Evolutionary conservation across 768 basidiomycete genomes (phyloP).

Genomic region (Boletus reticulatus): DNA sequence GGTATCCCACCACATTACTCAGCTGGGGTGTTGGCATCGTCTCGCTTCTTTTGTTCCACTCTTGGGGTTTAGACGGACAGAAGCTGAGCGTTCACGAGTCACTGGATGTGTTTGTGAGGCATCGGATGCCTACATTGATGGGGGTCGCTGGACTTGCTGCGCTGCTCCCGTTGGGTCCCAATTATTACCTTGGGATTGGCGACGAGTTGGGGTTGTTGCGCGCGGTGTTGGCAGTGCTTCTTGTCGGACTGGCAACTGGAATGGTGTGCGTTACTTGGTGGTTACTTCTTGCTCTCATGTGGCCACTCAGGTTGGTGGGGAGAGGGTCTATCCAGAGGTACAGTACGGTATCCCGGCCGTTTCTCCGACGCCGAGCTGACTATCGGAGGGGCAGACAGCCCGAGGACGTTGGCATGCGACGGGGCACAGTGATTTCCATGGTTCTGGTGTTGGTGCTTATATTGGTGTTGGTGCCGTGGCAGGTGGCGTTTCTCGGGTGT

Average conservation of each 20-base stretch:
- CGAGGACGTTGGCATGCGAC: conserved; percentile 39
- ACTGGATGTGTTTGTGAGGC: conserved; percentile 41
- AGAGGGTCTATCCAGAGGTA: conserved; percentile 17
- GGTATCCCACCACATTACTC: conserved; percentile 72
- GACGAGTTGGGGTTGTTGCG: conserved; percentile 42
- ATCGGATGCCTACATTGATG: conserved; percentile 42
- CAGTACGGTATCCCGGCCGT: background rate
- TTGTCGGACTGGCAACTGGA: conserved; percentile 61
- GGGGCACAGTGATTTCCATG: conserved; percentile 58
- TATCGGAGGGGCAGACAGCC: conserved; percentile 14
- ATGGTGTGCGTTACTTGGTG: conserved; percentile 63
- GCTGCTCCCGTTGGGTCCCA: conserved; percentile 53
- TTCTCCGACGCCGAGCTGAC: background rate
- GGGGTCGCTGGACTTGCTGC: conserved; percentile 44
- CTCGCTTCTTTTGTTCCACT: conserved; percentile 52
- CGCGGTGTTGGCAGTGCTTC: conserved; percentile 50
- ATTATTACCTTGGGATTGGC: conserved; percentile 58
- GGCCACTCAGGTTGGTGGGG: conserved; percentile 33
- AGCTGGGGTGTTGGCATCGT: conserved; percentile 78
- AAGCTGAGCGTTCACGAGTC: conserved; percentile 49
- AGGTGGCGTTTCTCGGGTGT: conserved; percentile 84
- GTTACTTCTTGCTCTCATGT: conserved; percentile 47
- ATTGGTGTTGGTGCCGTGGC: conserved; percentile 82
- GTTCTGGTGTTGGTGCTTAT: conserved; percentile 60
- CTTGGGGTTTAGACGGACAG: conserved; percentile 40